Conservation (phyloP, 192 early-diverging fungal genomes). For the Backusella liffmaniae region DNA sequence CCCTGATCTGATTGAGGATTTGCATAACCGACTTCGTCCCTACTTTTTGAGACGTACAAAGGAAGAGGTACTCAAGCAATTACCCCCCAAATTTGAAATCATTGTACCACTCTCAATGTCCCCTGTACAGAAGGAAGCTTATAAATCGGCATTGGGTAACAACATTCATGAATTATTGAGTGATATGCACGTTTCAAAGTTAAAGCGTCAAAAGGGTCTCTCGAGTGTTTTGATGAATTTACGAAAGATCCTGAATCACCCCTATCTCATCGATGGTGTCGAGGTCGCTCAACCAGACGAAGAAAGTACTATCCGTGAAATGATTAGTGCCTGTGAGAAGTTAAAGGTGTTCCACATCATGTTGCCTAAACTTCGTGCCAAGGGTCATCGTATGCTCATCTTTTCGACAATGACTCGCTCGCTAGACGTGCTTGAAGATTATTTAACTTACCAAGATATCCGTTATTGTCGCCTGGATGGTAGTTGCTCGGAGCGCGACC, state of each 20-base stretch:
- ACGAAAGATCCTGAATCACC: slow-evolving; percentile 71
- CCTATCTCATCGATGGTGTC: slow-evolving; percentile 59
- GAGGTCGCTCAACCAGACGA: slow-evolving; percentile 39
- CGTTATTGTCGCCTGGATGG: slow-evolving; percentile 71
- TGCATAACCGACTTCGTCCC: slow-evolving; percentile 64
- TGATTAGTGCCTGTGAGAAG: slow-evolving; percentile 70
- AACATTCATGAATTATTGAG: slow-evolving; percentile 39
- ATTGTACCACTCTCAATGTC: slow-evolving; percentile 74
- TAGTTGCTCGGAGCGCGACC: slow-evolving; percentile 41
- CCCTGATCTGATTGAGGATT: slow-evolving; percentile 54
- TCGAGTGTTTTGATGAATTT: slow-evolving; percentile 64
- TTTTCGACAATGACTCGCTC: slow-evolving; percentile 81
- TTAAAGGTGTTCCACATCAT: slow-evolving; percentile 63
- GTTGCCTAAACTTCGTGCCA: slow-evolving; percentile 59
- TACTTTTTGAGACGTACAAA: slow-evolving; percentile 77
- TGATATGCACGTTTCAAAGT: neutral
- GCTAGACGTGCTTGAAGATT: slow-evolving; percentile 80
- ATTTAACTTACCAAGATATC: slow-evolving; percentile 52
- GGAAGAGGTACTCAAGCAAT: slow-evolving; percentile 49
- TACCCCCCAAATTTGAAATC: slow-evolving; percentile 68
- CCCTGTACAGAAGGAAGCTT: slow-evolving; percentile 65
- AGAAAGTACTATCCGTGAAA: slow-evolving; percentile 42
- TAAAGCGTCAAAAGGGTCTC: neutral
- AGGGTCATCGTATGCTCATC: slow-evolving; percentile 68
- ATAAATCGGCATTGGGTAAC: slow-evolving; percentile 58